Evolutionary conservation across 2,329 filamentous ascomycete species (phyloP), one percentile per base, ranked within the genome.

Genomic region (Fusarium nelsonii): DNA sequence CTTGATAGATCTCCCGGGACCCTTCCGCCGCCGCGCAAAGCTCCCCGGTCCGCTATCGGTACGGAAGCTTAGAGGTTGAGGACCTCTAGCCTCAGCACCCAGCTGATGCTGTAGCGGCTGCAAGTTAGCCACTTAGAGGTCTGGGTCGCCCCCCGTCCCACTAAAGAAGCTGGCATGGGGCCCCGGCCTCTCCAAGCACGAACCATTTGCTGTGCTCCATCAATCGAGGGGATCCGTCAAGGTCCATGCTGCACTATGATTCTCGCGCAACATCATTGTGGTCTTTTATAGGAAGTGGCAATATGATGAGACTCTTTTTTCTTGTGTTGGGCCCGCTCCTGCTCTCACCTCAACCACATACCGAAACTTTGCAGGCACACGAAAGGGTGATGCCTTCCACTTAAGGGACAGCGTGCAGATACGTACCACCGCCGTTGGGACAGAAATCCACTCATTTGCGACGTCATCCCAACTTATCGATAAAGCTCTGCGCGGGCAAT

Each of bases 401-500:
- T 53, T 52, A 18, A 46, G 45, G 67, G 16, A 53, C 63, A 69
- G 63, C 55, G 68, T 18, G 46, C 14, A 32, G 39, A 67, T 71
- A 73, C 72, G 65, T 73, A 71, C 63, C 63, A 8, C 52, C 44
- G 61, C 58, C 63, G 72, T 74, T 74, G 72, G 55, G 72, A 72
- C 60, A 67, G 54, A 71, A 58, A 57, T 56, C 46, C 58, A 58
- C 63, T 52, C 63, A 56, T 63, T 50, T 53, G 45, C 71, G 73
- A 74, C 73, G 73, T 74, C 73, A 74, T 74, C 52, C 51, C 48
- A 63, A 67, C 66, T 74, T 74, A 74, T 74, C 73, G 73, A 74
- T 74, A 74, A 74, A 74, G 73, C 73, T 74, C 53, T 69, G 55
- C 36, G 60, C 48, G 41, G 36, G 61, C 52, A 64, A 34, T 48